Conservation (phyloP, 2,329 filamentous ascomycete species). For the Fusarium papillatum region DNA sequence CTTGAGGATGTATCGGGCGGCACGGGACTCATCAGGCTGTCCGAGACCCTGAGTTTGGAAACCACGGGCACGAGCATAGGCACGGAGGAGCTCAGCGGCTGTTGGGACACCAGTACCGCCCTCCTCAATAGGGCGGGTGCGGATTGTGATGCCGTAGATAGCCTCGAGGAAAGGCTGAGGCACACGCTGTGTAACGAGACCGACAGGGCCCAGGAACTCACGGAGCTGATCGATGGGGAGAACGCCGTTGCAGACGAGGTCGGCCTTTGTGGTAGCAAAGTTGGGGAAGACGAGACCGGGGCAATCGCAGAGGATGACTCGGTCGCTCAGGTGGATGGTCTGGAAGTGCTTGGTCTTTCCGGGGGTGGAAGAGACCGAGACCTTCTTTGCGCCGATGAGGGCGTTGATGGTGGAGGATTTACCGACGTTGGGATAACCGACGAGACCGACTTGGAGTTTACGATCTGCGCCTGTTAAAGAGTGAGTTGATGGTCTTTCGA, state of each 20-base stretch:
- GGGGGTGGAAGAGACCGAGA: constrained; percentile 96
- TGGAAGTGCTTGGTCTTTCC: constrained; percentile 99
- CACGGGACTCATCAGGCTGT: constrained; percentile 93
- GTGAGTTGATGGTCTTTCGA: constrained; percentile 19
- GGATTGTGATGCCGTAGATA: constrained; percentile 92
- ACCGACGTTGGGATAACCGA: constrained; percentile 98
- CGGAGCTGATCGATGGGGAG: constrained; percentile 96
- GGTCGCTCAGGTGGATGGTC: constrained; percentile 92
- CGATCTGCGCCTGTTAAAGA: constrained; percentile 56
- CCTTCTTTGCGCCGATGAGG: constrained; percentile 97
- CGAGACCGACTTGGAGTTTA: constrained; percentile 92
- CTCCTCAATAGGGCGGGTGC: constrained; percentile 85
- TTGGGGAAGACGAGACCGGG: constrained; percentile 99
- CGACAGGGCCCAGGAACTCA: constrained; percentile 90
- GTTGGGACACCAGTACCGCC: constrained; percentile 92
- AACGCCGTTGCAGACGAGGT: constrained; percentile 95
- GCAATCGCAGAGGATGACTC: constrained; percentile 95
- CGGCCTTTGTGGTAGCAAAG: constrained; percentile 96
- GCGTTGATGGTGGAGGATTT: constrained; percentile 99
- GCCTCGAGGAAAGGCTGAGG: constrained; percentile 92
- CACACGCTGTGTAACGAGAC: constrained; percentile 86
- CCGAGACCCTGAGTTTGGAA: constrained; percentile 92
- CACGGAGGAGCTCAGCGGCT: constrained; percentile 84
- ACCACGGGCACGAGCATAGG: constrained; percentile 90
- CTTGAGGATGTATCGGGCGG: constrained; percentile 90